phyloP scores from a whole-genome alignment of 768 basidiomycete genomes.

The Filobasidium wieringae region DNA sequence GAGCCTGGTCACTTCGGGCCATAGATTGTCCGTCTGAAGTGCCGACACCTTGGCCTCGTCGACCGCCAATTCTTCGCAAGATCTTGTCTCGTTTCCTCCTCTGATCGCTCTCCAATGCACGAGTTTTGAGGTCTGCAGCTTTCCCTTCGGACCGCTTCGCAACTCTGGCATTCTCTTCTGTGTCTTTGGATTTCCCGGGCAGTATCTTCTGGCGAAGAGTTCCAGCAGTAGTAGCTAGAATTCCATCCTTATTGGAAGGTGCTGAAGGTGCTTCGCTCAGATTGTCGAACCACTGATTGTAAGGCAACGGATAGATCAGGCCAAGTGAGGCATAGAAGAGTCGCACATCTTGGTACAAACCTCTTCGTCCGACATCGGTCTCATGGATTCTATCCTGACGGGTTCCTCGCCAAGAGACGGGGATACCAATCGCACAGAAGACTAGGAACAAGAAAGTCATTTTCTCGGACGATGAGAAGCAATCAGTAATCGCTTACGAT shows the following conservation, averaged over 20 bases:
- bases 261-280: constrained; percentile 11
- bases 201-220: neutral
- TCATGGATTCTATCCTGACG: constrained; percentile 29
- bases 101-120: constrained; percentile 12
- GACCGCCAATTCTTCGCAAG: constrained; percentile 17
- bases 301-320: neutral
- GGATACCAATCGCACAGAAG: constrained; percentile 33
- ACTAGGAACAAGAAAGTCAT: constrained; percentile 14
- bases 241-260: neutral
- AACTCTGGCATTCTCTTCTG: neutral
- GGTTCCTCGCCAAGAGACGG: constrained; percentile 34
- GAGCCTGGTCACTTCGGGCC: neutral
- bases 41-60: constrained; percentile 10
- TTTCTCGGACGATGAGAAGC: neutral
- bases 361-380: constrained; percentile 35
- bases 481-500: constrained; percentile 19
- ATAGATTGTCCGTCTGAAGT: neutral
- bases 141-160: neutral
- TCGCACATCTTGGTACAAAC: neutral
- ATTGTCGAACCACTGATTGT: constrained; percentile 13
- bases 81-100: constrained; percentile 23
- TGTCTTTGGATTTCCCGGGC: too few species aligned
- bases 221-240: neutral
- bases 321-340: neutral
- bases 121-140: neutral